These are phyloP conservation scores for Anethum foeniculum DNA, from an alignment of 140 eudicot genomes.

Conservation along the genomic window DNA sequence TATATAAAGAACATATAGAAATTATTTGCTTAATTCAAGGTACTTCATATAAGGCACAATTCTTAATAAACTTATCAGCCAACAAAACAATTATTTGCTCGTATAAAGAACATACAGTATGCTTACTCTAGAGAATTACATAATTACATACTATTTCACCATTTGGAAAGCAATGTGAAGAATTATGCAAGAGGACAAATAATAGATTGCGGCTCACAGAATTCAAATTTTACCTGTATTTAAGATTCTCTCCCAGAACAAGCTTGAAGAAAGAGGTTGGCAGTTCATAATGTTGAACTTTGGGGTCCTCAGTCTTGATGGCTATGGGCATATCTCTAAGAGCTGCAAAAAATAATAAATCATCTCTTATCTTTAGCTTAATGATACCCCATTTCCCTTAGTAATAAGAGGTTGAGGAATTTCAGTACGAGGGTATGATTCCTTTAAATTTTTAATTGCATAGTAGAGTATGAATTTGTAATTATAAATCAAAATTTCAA, in stretches of 20 bases:
- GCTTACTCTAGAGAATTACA: not conserved
- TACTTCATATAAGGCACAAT: not conserved
- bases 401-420: not conserved
- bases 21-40: not conserved
- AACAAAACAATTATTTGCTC: not conserved
- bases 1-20: too few species aligned
- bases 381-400: not conserved
- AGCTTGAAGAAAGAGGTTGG: slow-evolving; percentile 95
- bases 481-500: not conserved
- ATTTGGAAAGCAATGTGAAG: not conserved
- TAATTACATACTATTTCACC: not conserved
- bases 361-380: not conserved
- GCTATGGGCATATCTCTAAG: slow-evolving; percentile 86
- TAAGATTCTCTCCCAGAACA: slow-evolving; percentile 78
- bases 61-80: not conserved
- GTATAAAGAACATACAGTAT: not conserved
- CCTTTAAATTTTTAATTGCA: not conserved
- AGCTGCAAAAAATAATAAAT: slow-evolving; percentile 38
- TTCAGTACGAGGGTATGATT: not conserved
- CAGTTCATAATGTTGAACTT: slow-evolving; percentile 84
- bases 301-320: slow-evolving; percentile 67
- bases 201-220: not conserved
- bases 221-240: slow-evolving; percentile 54
- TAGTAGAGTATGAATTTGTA: not conserved
- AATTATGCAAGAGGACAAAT: not conserved